Conservation (phyloP, 1,284 basidiomycete species). For the Pseudomicrostroma phylloplanum region DNA sequence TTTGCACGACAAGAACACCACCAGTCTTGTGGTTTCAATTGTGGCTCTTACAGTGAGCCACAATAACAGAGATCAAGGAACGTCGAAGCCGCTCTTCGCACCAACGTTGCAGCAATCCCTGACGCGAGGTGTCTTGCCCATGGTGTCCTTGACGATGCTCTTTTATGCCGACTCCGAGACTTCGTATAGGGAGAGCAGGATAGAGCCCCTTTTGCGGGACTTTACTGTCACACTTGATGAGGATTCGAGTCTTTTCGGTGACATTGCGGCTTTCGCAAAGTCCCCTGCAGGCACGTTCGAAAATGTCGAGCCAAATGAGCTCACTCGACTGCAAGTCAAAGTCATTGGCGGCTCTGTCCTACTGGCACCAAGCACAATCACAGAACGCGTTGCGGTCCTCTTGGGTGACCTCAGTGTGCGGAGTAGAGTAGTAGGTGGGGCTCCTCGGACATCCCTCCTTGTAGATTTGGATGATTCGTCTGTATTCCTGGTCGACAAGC, state of each 20-base stretch:
- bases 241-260: constrained; percentile 63
- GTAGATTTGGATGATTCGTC: constrained; percentile 19
- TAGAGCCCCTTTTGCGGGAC: constrained; percentile 63
- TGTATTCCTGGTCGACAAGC: constrained; percentile 21
- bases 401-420: constrained; percentile 29
- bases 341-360: constrained; percentile 21
- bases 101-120: constrained; percentile 22
- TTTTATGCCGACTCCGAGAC: constrained; percentile 64
- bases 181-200: constrained; percentile 66
- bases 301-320: constrained; percentile 81
- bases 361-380: constrained; percentile 16
- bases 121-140: constrained; percentile 22
- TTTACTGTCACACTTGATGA: constrained; percentile 61
- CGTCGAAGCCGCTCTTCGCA: constrained; percentile 9
- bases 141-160: constrained; percentile 64
- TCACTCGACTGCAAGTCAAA: constrained; percentile 61
- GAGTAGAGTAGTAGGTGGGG: constrained; percentile 31
- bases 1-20: constrained; percentile 22
- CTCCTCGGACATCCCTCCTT: constrained; percentile 28
- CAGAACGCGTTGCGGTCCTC: constrained; percentile 21
- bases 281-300: constrained; percentile 89
- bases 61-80: not conserved
- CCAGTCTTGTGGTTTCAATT: constrained; percentile 17
- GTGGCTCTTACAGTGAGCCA: constrained; percentile 13
- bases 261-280: constrained; percentile 66